Evolutionary conservation across 2,329 filamentous ascomycete species (phyloP), one percentile per base, ranked within the genome.

Genomic region (Dendrostoma leiphaemia): DNA sequence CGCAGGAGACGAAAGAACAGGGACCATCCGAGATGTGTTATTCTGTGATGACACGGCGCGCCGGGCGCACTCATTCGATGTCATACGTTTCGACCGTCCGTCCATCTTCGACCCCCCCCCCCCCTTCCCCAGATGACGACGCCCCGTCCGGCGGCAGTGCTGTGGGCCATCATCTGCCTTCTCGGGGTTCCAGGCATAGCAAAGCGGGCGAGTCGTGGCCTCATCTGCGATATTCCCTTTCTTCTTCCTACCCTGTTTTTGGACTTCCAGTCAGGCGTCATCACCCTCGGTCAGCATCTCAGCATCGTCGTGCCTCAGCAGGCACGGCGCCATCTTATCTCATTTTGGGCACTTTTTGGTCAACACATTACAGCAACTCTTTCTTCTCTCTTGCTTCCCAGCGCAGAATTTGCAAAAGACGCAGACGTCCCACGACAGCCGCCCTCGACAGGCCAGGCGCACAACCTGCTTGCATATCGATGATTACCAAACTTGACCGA

Each of bases 1-100:
- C 49, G 56, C 13, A 38, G 52, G 26, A 55, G 50, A 34, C 55
- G 47, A 28, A 48, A n/a, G n/a, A n/a, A 46, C 31, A 58, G 55
- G 56, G 56, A 58, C n/a, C 56, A 58, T 19, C 52, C 52, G 19
- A 41, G 50, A 37, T 58, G 56, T 40, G 52, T 55, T 21, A 58
- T 58, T 21, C 35, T 58, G 15, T 58, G 52, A 58, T 31, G 31
- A 35, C 34, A 21, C 32, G 21, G 12, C 38, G 26, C 31, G 15
- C 28, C 41, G 45, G 6, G 6, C 7, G 10, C 5, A 4, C 37
- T 45, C 44, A 53, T 50, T 48, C 46, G 48, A 24, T 21, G 47
- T 23, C 12, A 6, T 37, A 8, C 12, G 26, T 13, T 15, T 34
- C 29, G 26, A 29, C 9, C n/a, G n/a, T n/a, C n/a, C 13, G 29